phyloP scores from a whole-genome alignment of 768 basidiomycete species.

The Lactarius vividus region DNA sequence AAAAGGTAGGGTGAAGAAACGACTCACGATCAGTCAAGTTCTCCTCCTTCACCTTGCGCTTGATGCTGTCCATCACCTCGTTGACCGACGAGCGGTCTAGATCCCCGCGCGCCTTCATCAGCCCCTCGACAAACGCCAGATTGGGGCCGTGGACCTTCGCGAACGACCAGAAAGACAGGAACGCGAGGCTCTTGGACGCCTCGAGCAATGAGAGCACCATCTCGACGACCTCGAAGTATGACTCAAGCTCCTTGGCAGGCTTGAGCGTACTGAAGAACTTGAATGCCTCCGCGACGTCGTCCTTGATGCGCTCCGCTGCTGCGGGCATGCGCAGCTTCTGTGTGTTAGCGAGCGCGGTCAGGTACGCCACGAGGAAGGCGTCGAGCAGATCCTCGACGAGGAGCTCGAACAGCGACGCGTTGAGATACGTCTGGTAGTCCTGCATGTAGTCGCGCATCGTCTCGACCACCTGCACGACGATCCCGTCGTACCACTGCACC shows the following conservation, averaged over 20 bases:
- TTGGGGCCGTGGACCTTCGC: conserved; percentile 94
- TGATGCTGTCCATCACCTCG: conserved; percentile 93
- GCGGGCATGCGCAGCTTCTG: conserved; percentile 84
- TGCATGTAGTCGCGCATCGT: conserved; percentile 95
- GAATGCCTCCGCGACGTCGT: conserved; percentile 76
- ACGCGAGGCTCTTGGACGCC: conserved; percentile 84
- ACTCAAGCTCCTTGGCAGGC: conserved; percentile 73
- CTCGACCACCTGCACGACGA: conserved; percentile 85
- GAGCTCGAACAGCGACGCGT: conserved; percentile 86
- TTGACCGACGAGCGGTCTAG: conserved; percentile 82
- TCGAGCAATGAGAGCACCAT: conserved; percentile 76
- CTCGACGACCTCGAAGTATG: conserved; percentile 83
- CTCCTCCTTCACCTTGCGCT: conserved; percentile 91
- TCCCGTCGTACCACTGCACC: conserved; percentile 84
- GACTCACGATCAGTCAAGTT: conserved; percentile 74
- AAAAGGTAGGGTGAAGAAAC: neutral
- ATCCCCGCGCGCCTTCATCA: conserved; percentile 89
- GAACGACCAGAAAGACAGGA: conserved; percentile 92
- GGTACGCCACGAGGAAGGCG: conserved; percentile 83
- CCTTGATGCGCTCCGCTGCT: conserved; percentile 78
- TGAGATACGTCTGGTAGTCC: conserved; percentile 92
- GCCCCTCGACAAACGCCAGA: conserved; percentile 82
- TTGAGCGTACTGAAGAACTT: conserved; percentile 80
- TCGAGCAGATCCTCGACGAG: conserved; percentile 92
- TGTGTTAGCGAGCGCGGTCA: conserved; percentile 80